Evolutionary conservation across 108 stramenopile species (phyloP).

Genomic region (Cyclostephanos invisitatus): DNA sequence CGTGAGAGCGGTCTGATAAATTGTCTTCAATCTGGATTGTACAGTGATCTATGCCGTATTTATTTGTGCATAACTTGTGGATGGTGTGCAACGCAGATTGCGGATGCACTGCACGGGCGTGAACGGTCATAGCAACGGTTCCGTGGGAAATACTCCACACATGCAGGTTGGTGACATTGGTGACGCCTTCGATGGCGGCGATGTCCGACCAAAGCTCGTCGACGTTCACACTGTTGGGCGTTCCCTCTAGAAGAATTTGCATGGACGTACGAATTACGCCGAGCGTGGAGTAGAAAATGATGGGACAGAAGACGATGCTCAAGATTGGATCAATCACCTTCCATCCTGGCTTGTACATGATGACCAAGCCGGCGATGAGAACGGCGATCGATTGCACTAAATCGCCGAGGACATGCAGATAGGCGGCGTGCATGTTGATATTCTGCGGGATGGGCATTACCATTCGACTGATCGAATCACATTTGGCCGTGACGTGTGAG

Average conservation of each 20-base stretch:
- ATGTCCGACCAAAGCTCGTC: conserved; percentile 62
- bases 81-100: too few species aligned
- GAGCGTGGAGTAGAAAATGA: conserved; percentile 84
- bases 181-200: conserved; percentile 57
- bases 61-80: too few species aligned
- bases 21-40: too few species aligned
- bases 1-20: too few species aligned
- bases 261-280: conserved; percentile 66
- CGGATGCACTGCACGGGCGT: conserved; percentile 17
- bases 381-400: conserved; percentile 91
- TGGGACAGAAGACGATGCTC: conserved; percentile 86
- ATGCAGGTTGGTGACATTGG: conserved; percentile 88
- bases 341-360: conserved; percentile 87
- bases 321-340: conserved; percentile 88
- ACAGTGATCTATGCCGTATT: too few species aligned
- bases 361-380: conserved; percentile 85
- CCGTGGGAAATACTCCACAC: conserved; percentile 87
- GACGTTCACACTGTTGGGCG: conserved; percentile 78
- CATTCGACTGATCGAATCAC: too few species aligned
- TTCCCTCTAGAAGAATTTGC: conserved; percentile 87
- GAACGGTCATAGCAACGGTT: conserved; percentile 55
- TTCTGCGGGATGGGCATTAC: conserved; percentile 41
- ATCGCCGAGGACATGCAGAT: conserved; percentile 93
- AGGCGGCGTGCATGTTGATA: conserved; percentile 91
- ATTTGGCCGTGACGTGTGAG: too few species aligned